Evolutionary conservation across 352 stramenopile species (phyloP), one percentile per base, ranked within the genome.

Genomic region (Phytophthora nicotianae): DNA sequence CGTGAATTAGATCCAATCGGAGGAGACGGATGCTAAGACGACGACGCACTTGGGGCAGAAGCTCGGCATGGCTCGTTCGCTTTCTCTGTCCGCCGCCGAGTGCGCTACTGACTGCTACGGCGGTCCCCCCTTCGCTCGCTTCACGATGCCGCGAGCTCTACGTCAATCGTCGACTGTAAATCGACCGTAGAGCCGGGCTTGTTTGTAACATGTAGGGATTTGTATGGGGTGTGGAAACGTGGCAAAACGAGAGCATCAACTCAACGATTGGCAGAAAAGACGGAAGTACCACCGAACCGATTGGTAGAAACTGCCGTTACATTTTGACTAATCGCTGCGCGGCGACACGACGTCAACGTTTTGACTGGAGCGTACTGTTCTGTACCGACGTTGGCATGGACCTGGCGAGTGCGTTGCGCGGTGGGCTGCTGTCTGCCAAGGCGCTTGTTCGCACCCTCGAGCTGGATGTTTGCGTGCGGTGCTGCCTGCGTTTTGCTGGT

Each of bases 11-110:
- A 24, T 51, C 17, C 19, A 23, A 8, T 10, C 14, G 16, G n/a
- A 35, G 23, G 7, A 40, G 17, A 50, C 43, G 27, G 42, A 26
- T 14, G 42, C 11, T 32, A 1, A 20, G 11, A 16, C 16, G 14
- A 29, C 23, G n/a, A 65, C 75, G 42, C 40, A 91, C 82, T 79
- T 88, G 54, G 80, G 68, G 53, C 83, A 92, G 53, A 92, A 89
- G 53, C 69, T 74, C 50, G 83, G 79, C 83, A 91, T 91, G 14
- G 41, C 47, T 65, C 11, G 21, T 41, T 69, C 38, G 48, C 49
- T 67, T 43, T 63, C 27, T 59, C 51, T 59, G 42, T 63, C 47
- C 24, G 38, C 29, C 33, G 20, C 51, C 46, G 20, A 63, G 43
- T 59, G 52, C 26, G 51, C 37, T 46, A 54, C 59, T 69, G 65